Base-by-base conservation (phyloP, 352 stramenopile species). In the Pythium guiyangense region DNA sequence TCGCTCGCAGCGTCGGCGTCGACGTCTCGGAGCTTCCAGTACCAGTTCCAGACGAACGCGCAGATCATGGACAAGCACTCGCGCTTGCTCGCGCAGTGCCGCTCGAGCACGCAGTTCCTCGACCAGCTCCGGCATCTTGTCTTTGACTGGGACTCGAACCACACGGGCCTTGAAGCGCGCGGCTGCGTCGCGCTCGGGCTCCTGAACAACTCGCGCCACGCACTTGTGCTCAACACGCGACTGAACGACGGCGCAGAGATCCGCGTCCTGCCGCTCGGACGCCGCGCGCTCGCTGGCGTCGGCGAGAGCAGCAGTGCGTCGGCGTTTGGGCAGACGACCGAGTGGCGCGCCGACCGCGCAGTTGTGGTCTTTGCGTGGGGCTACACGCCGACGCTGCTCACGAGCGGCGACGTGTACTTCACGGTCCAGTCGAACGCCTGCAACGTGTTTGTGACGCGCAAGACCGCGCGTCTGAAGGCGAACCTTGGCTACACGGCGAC, bases 121-220 rank as follows among this genome's bases (percentile, higher is more conserved):
- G 65, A 75, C 18, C 74, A 90, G 49, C 59, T 91, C 31, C 71
- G 80, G 12, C 85, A 94, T 45, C 63, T 94, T 8, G 82, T 93
- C 4, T 94, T 84, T 56, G 83, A 93, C 53, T 93, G 84, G 82
- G 82, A 94, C 52, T 82, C 79, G 40, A 92, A 94, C 62, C 85
- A 94, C 58, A 92, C 78, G 2, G 84, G 84, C 0, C 63, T 94
- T 0, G 84, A 88, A 40, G 84, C 84, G 9, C 79, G 84, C 44
- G 82, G 77, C 8, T 94, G 84, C 53, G 77, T 94, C 9, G 84
- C 68, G 9, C 64, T 94, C 20, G 85, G 72, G 0, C 63, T 94
- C 53, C 57, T 92, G 35, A 93, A 92, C 61, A 92, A 91, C 57
- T 92, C 80, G 52, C 70, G 81, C 1, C 78, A 94, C 26, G 74